phyloP scores from a whole-genome alignment of 805 yeast genomes.

The Candida awuae region DNA sequence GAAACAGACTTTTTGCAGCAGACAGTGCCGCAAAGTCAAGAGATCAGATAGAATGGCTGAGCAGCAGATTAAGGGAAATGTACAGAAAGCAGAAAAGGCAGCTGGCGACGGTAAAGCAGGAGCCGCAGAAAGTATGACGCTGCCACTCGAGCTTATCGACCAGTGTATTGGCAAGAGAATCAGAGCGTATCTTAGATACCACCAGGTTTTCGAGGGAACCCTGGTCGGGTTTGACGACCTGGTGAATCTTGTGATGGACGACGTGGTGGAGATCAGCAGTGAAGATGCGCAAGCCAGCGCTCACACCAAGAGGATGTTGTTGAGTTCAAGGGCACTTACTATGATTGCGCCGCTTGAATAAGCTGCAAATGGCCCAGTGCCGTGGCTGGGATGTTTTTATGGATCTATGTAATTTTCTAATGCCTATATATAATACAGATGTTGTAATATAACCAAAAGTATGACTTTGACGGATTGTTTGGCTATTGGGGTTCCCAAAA shows the following conservation, averaged over 20 bases:
- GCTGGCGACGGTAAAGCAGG: no score
- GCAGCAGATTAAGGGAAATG: background rate
- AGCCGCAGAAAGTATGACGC: slow-evolving; percentile 20
- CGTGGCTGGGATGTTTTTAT: no score
- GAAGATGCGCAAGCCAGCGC: slow-evolving; percentile 35
- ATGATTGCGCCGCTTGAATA: slow-evolving; percentile 44
- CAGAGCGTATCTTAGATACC: slow-evolving; percentile 57
- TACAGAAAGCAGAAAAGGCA: background rate
- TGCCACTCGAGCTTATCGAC: slow-evolving; percentile 84
- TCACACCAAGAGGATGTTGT: slow-evolving; percentile 47
- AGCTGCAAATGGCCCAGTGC: background rate
- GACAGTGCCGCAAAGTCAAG: no score
- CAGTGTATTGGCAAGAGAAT: slow-evolving; percentile 75
- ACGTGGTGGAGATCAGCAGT: slow-evolving; percentile 51
- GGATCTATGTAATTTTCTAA: no score
- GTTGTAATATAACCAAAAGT: no score
- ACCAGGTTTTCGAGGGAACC: slow-evolving; percentile 80
- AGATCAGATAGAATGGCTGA: no score
- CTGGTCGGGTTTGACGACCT: slow-evolving; percentile 91
- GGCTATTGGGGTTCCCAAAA: slow-evolving; percentile 1
- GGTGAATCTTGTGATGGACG: slow-evolving; percentile 81
- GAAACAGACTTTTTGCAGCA: no score
- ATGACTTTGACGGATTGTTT: no score
- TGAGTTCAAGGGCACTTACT: slow-evolving; percentile 66
- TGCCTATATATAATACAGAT: no score